A percentile compares a stretch with the other conserved stretches of the same genome.
Evolutionary conservation across 768 basidiomycete species (phyloP).

Genomic region (Paxillus rubicundulus): DNA sequence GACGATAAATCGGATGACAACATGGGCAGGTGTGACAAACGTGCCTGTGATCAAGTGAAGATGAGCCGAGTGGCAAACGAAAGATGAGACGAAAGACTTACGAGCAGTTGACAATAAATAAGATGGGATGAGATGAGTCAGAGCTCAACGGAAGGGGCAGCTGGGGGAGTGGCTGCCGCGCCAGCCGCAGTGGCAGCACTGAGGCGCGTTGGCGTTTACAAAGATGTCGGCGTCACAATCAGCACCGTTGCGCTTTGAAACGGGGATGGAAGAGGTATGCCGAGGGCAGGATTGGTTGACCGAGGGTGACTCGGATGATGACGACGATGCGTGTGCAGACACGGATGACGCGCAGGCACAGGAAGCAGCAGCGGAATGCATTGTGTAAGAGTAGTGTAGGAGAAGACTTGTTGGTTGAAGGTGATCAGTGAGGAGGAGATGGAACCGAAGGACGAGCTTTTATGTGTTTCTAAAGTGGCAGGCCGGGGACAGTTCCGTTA

Average conservation of each 20-base stretch:
- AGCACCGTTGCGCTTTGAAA: constrained; percentile 20
- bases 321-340: constrained; percentile 10
- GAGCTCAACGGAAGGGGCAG: constrained; percentile 62
- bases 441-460: constrained; percentile 17
- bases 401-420: not conserved
- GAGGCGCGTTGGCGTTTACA: constrained; percentile 58
- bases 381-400: constrained; percentile 2
- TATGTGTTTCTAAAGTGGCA: constrained; percentile 26
- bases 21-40: constrained; percentile 23
- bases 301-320: constrained; percentile 7
- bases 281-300: constrained; percentile 5
- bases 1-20: constrained; percentile 30
- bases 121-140: constrained; percentile 6
- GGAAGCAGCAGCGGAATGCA: constrained; percentile 19
- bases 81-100: constrained; percentile 14
- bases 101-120: constrained; percentile 30
- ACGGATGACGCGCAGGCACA: constrained; percentile 9
- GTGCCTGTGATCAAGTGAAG: constrained; percentile 14
- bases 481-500: constrained; percentile 34
- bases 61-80: not conserved
- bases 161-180: constrained; percentile 56
- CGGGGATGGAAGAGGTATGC: constrained; percentile 19
- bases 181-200: constrained; percentile 78
- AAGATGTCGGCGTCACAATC: constrained; percentile 31
- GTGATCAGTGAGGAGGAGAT: not conserved